Percentiles rank a stretch among this genome's conserved stretches.
Conservation (phyloP, 2,329 filamentous ascomycete genomes). For the Teratosphaeria pseudoeucalypti region DNA sequence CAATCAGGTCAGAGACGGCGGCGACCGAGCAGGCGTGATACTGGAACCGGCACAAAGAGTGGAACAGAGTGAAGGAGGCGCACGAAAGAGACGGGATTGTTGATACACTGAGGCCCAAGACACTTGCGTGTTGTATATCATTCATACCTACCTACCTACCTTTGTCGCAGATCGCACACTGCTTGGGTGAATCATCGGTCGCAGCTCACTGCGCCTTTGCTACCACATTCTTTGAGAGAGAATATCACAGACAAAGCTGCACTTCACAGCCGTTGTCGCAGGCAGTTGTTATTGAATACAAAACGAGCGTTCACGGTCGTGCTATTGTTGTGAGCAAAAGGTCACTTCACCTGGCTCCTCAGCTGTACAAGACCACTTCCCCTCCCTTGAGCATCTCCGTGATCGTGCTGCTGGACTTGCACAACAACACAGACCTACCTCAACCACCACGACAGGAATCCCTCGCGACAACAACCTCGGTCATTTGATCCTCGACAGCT, state of each 20-base stretch:
- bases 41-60: background rate
- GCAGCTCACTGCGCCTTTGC: background rate
- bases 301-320: conserved; percentile 18
- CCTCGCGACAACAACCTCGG: background rate
- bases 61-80: background rate
- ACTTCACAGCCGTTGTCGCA: conserved; percentile 14
- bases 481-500: background rate
- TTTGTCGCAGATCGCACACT: background rate
- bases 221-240: background rate
- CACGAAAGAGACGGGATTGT: background rate
- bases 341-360: conserved; percentile 11
- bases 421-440: background rate
- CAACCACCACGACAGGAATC: background rate
- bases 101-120: background rate
- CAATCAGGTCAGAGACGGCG: background rate
- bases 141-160: background rate
- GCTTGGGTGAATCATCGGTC: background rate
- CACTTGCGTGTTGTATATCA: background rate
- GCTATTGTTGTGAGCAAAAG: conserved; percentile 14
- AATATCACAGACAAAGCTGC: conserved; percentile 3
- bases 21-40: background rate
- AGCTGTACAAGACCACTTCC: conserved; percentile 16
- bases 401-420: conserved; percentile 1
- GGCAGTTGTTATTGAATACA: conserved; percentile 22
- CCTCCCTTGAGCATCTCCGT: conserved; percentile 1